Conservation (phyloP, 768 basidiomycete species). For the Podaxis sp. region DNA sequence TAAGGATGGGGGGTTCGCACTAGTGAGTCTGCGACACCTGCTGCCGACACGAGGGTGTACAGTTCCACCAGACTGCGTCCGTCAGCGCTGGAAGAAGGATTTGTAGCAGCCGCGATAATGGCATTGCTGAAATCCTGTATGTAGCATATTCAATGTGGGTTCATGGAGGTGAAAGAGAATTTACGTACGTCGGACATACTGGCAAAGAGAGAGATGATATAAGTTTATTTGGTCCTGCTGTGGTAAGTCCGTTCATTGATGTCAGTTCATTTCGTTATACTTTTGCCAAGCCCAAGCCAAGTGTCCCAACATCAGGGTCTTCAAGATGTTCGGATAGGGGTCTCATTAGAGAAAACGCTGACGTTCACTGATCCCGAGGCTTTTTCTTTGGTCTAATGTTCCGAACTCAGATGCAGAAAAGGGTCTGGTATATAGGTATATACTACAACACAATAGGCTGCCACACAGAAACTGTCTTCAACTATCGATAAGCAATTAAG, state of each 20-base stretch:
- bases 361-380: no score
- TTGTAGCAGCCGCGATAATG: conserved; percentile 4
- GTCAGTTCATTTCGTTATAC: background rate
- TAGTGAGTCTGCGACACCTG: conserved; percentile 10
- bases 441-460: background rate
- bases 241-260: background rate
- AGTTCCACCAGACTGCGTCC: conserved; percentile 2
- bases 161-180: background rate
- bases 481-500: background rate
- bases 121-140: background rate
- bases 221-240: background rate
- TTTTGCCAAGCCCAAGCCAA: background rate
- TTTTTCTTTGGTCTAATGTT: no score
- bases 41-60: background rate
- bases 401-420: background rate
- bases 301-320: background rate
- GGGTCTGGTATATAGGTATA: background rate
- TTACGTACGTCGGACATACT: conserved; percentile 9
- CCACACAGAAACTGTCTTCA: background rate
- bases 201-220: background rate
- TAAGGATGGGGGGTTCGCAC: background rate
- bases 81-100: background rate
- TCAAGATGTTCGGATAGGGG: background rate
- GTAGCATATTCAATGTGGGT: background rate
- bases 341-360: background rate